phyloP scores from a whole-genome alignment of 345 rosid genomes.

The Trapa bicornis region DNA sequence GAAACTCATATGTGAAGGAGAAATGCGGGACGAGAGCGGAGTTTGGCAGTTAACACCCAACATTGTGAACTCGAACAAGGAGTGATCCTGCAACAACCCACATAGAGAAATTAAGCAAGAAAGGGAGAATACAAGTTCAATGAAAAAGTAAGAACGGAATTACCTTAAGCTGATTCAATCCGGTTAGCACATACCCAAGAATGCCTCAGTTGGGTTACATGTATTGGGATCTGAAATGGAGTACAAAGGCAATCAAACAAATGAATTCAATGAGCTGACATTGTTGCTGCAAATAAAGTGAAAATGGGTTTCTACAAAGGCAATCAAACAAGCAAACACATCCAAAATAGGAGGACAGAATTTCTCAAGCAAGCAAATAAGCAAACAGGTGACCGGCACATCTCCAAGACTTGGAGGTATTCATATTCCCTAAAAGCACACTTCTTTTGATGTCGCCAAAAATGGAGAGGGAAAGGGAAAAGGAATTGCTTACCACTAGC shows the following conservation, averaged over 20 bases:
- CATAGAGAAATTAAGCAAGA: not conserved
- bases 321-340: constrained; percentile 8
- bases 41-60: constrained; percentile 32
- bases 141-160: constrained; percentile 2
- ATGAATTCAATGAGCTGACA: constrained; percentile 20
- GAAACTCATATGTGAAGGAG: constrained; percentile 23
- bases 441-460: not conserved
- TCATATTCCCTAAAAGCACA: not conserved
- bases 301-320: constrained; percentile 2
- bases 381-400: constrained; percentile 9
- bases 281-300: constrained; percentile 3
- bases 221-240: constrained; percentile 1
- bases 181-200: constrained; percentile 6
- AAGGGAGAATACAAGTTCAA: constrained; percentile 1
- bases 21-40: constrained; percentile 29
- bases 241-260: not conserved
- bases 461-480: not conserved
- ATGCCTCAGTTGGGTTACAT: not conserved
- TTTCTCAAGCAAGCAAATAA: constrained; percentile 2
- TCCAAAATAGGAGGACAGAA: not conserved
- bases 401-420: constrained; percentile 8
- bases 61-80: constrained; percentile 15
- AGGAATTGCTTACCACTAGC: constrained; percentile 4
- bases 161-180: not conserved
- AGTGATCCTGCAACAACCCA: constrained; percentile 1